Base-by-base conservation (phyloP, 805 yeast species). In the Saturnispora gosingensis region DNA sequence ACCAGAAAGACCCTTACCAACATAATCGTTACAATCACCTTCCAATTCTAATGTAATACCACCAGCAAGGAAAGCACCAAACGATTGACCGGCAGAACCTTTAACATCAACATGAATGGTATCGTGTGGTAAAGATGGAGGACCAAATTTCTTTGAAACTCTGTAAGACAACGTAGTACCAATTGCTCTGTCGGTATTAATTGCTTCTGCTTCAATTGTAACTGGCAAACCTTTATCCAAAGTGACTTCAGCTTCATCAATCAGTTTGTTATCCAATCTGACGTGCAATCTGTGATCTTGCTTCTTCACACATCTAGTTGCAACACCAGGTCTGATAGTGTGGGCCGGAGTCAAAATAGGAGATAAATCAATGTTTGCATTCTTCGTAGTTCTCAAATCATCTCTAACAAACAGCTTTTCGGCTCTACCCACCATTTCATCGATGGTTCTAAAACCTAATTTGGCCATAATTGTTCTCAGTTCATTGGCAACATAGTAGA, bases 1-100 rank as follows among this genome's bases (percentile, higher is more conserved):
- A 63, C 99, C 99, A 55, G 96, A 86, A 53, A 91, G 75, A 60
- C 98, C 97, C 72, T 91, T 91, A 59, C 98, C 99, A 58, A 93
- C 96, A 69, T 93, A 91, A 73, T 91, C 99, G 67, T 91, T 91
- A 59, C 97, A 88, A 70, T 91, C 99, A 75, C 99, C 99, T 72
- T 88, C 96, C 58, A 91, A 76, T 68, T 88, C 95, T 64, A 91
- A 80, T 10, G 98, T 93, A 56, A 91, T 83, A 74, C 99, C 99
- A 5, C 95, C 83, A 46, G 98, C 95, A 61, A 93, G 77, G 76
- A 88, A 91, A 2, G 98, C 99, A 73, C 99, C 99, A 65, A 93
- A 91, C 3, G 97, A 89, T 73, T 91, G 99, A 63, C 99, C 99
- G 28, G 99, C 99, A 52, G 90, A 84, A 58, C 99, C 99, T 64